phyloP scores from a whole-genome alignment of 1,139 yeast species.

The Debaryomyces singareniensis region DNA sequence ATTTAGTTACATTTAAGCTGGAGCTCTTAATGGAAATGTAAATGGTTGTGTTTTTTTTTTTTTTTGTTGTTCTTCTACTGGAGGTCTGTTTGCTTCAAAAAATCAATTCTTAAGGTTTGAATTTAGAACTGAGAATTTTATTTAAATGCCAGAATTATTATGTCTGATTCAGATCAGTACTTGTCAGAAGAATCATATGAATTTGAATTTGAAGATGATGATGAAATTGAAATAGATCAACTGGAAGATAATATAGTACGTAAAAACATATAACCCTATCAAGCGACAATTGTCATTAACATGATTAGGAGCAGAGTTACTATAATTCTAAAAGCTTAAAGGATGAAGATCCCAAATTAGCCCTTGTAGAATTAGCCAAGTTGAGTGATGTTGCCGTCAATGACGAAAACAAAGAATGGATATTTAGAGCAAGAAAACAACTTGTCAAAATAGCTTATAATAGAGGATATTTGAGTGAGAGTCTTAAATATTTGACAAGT shows the following conservation, averaged over 20 bases:
- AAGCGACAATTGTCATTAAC: too few relatives aligned
- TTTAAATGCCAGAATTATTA: slow-evolving; percentile 8
- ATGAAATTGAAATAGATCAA: slow-evolving; percentile 35
- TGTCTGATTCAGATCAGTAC: slow-evolving; percentile 55
- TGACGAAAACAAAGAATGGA: slow-evolving; percentile 27
- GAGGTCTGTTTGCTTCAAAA: too few relatives aligned
- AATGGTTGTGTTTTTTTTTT: too few relatives aligned
- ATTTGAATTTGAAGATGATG: slow-evolving; percentile 59
- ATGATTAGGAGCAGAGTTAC: slow-evolving; percentile 49
- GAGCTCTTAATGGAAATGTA: too few relatives aligned
- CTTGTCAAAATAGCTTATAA: slow-evolving; percentile 47
- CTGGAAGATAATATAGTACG: slow-evolving; percentile 16
- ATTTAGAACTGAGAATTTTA: background rate
- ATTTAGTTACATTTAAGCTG: too few relatives aligned
- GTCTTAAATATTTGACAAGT: slow-evolving; percentile 22
- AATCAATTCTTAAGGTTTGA: too few relatives aligned
- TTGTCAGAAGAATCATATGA: slow-evolving; percentile 60
- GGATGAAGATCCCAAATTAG: slow-evolving; percentile 50
- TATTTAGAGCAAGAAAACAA: slow-evolving; percentile 63
- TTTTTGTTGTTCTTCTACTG: too few relatives aligned
- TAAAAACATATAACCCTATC: too few relatives aligned
- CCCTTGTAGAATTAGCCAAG: slow-evolving; percentile 36
- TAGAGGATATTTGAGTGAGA: slow-evolving; percentile 25
- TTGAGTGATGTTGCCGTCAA: slow-evolving; percentile 15
- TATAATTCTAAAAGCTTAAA: slow-evolving; percentile 58